Percentiles rank a stretch among this genome's conserved stretches.
These are phyloP conservation scores for Cyclospora cayetanensis DNA, from an alignment of 169 alveolate genomes.

Conservation along the genomic window DNA sequence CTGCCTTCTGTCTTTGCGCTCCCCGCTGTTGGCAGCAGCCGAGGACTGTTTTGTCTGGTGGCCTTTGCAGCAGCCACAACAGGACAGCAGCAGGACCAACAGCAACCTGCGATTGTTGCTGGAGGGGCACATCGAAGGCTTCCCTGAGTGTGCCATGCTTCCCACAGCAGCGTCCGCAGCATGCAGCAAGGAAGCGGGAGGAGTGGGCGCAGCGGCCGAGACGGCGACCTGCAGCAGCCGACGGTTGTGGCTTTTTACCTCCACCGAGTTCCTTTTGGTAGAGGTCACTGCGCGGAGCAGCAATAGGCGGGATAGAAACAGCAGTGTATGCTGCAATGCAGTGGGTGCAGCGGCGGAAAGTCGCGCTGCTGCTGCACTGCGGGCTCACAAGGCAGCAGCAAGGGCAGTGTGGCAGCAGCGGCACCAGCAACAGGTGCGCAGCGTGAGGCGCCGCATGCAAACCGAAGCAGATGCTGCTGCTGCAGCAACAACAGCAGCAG, in stretches of 20 bases:
- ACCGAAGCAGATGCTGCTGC: constrained; percentile 33
- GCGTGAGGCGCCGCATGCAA: constrained; percentile 33
- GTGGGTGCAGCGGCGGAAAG: constrained; percentile 50
- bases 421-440: constrained; percentile 42
- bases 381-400: constrained; percentile 34
- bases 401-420: constrained; percentile 38
- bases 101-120: constrained; percentile 30
- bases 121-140: constrained; percentile 26
- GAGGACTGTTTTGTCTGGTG: constrained; percentile 32
- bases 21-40: constrained; percentile 47
- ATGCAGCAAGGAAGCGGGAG: not conserved
- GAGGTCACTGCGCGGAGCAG: constrained; percentile 32
- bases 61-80: constrained; percentile 49
- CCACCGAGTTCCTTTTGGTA: constrained; percentile 26
- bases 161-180: constrained; percentile 24
- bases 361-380: constrained; percentile 53
- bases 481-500: constrained; percentile 50
- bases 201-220: constrained; percentile 24
- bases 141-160: not conserved
- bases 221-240: constrained; percentile 22
- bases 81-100: constrained; percentile 18
- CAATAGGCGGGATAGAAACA: not conserved
- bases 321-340: constrained; percentile 24
- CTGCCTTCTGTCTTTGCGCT: constrained; percentile 40
- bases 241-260: constrained; percentile 39